Evolutionary conservation across 352 stramenopile genomes (phyloP).

Genomic region (Lagenidium sp.): DNA sequence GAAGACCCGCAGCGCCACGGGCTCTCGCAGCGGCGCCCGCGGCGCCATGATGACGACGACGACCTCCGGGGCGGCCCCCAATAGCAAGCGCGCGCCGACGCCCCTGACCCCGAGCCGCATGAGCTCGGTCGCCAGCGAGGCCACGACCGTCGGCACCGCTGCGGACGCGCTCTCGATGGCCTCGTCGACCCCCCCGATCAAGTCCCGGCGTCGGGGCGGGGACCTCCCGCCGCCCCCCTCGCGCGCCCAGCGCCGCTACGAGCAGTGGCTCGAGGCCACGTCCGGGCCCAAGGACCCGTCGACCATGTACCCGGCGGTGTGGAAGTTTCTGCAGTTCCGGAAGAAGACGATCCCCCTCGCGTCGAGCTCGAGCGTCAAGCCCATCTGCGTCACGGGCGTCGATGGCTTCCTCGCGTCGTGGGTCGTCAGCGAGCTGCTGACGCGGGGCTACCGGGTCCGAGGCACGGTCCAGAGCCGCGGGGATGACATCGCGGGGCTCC

Average conservation of each 20-base stretch:
- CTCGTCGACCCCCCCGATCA: no score
- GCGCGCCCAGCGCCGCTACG: no score
- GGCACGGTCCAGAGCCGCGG: slow-evolving; percentile 82
- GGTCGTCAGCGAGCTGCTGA: slow-evolving; percentile 77
- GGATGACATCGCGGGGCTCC: slow-evolving; percentile 75
- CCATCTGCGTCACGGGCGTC: slow-evolving; percentile 81
- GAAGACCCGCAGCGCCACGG: slow-evolving; percentile 14
- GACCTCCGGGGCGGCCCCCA: not conserved
- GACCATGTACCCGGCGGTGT: slow-evolving; percentile 71
- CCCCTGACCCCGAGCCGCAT: no score
- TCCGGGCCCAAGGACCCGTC: no score
- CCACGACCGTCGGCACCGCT: no score
- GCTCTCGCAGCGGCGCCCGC: no score
- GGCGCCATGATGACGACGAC: slow-evolving; percentile 20
- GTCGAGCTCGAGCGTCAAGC: slow-evolving; percentile 63
- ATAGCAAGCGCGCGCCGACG: not conserved
- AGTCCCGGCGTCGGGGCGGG: no score
- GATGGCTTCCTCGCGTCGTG: slow-evolving; percentile 81
- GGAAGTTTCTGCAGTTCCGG: slow-evolving; percentile 71
- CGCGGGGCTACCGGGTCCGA: slow-evolving; percentile 67
- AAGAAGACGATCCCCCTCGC: slow-evolving; percentile 78
- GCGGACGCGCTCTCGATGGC: no score
- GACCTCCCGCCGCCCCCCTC: no score
- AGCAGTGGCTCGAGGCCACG: no score
- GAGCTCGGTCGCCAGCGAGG: no score